phyloP scores from a whole-genome alignment of 257 asterid species.

The Schizonepeta tenuifolia region DNA sequence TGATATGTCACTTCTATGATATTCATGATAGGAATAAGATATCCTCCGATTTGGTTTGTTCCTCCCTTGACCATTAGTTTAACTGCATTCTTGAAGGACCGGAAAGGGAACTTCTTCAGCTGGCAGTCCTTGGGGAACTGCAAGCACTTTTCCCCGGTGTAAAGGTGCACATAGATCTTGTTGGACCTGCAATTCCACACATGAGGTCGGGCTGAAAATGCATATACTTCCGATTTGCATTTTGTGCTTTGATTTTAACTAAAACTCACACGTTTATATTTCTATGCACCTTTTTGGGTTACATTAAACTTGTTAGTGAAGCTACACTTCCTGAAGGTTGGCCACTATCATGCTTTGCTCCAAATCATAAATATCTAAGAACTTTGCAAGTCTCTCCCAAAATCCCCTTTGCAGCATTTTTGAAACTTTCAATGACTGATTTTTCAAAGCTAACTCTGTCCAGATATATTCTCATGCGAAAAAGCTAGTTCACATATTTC shows the following conservation, averaged over 20 bases:
- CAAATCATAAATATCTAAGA: not conserved
- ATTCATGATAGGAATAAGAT: not conserved
- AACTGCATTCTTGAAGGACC: conserved; percentile 61
- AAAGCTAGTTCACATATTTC: not conserved
- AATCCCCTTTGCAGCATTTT: conserved; percentile 8
- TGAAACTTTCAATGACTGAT: not conserved
- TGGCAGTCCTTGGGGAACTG: conserved; percentile 78
- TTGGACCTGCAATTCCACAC: conserved; percentile 81
- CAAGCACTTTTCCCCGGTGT: conserved; percentile 79
- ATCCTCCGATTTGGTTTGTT: not conserved
- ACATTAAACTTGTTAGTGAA: too few species aligned
- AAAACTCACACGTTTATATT: not conserved
- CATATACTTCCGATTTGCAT: conserved; percentile 19
- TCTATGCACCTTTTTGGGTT: not conserved
- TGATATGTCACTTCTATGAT: conserved; percentile 1
- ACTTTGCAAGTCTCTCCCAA: conserved; percentile 12
- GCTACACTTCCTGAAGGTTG: too few species aligned
- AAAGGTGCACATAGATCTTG: conserved; percentile 61
- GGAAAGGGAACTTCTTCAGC: conserved; percentile 83
- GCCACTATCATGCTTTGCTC: too few species aligned
- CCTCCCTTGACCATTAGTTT: conserved; percentile 9
- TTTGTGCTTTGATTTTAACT: conserved; percentile 19
- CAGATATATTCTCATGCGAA: not conserved
- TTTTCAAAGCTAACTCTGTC: not conserved
- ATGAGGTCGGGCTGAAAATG: conserved; percentile 52